Base-by-base conservation (phyloP, 805 yeast genomes). In the Yarrowia sp. region DNA sequence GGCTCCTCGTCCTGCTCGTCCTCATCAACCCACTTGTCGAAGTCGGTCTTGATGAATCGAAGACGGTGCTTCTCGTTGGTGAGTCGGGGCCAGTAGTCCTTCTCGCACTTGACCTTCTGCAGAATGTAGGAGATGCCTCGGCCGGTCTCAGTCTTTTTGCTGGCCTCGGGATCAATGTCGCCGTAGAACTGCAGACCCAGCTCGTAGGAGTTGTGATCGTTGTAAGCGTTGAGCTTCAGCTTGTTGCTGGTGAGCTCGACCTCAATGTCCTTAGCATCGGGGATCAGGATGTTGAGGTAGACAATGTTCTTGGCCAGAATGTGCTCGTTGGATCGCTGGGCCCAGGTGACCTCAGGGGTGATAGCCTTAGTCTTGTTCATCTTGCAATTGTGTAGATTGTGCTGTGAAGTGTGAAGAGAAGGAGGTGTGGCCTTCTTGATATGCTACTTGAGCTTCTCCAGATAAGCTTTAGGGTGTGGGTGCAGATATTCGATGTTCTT, bases 21-120 rank as follows among this genome's bases (percentile, higher is more conserved):
- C 82, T 94, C 98, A 77, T 94, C 99, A 49, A 91, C 97, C 99
- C 99, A 94, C 79, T 89, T 91, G 82, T 93, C 97, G 77, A 94
- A 94, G 77, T 94, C 98, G 14, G 99, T 94, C 83, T 91, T 90
- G 77, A 94, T 86, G 79, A 85, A 91, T 72, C 88, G 91, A 71
- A 84, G 85, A 77, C 88, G 92, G 75, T 85, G 83, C 82, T 92
- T 91, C 75, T 90, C 93, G 80, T 92, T 93, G 69, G 93, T 89
- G 77, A 94, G 84, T 77, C 98, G 87, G 74, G 99, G 98, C 99
- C 99, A 94, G 83, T 80, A 94, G 77, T 92, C 98, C 70, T 82
- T 86, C 73, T 85, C 82, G 26, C 83, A 77, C 69, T 85, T 86
- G 76, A 85, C 85, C 85, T 95, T 91, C 81, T 89, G 84, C 72